phyloP scores from a whole-genome alignment of 371 early-diverging fungal species.

The Rhizopus sp. region DNA sequence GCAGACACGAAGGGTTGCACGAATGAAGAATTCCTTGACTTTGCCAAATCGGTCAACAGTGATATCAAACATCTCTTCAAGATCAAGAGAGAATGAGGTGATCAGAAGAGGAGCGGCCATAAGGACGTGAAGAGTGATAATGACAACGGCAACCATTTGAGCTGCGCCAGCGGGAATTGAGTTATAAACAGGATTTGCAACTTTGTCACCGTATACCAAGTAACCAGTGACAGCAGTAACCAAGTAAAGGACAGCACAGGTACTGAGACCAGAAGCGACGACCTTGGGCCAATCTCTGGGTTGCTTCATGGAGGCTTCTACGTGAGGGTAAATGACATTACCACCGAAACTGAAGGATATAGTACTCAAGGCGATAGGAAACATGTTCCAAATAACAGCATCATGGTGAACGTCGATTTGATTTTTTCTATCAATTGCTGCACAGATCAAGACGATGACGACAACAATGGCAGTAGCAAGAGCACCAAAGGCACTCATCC shows the following conservation, averaged over 20 bases:
- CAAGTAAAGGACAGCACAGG: constrained; percentile 77
- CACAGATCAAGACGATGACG: constrained; percentile 43
- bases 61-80: constrained; percentile 58
- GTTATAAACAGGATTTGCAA: constrained; percentile 73
- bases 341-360: constrained; percentile 84
- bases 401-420: constrained; percentile 36
- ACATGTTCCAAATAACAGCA: constrained; percentile 51
- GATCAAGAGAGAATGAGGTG: constrained; percentile 72
- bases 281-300: constrained; percentile 78
- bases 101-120: constrained; percentile 78
- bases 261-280: constrained; percentile 64
- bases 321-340: constrained; percentile 82
- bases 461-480: constrained; percentile 51
- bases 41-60: constrained; percentile 46
- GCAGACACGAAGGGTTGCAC: constrained; percentile 18
- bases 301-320: constrained; percentile 81
- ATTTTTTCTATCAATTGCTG: constrained; percentile 37
- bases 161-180: constrained; percentile 70
- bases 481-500: constrained; percentile 65
- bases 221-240: constrained; percentile 80
- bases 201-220: constrained; percentile 73
- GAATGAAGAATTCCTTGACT: constrained; percentile 19
- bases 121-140: constrained; percentile 79
- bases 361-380: constrained; percentile 62
- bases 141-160: constrained; percentile 56